Evolutionary conservation across 2,329 filamentous ascomycete species (phyloP).

Genomic region (Scopulariopsis brevicaulis): DNA sequence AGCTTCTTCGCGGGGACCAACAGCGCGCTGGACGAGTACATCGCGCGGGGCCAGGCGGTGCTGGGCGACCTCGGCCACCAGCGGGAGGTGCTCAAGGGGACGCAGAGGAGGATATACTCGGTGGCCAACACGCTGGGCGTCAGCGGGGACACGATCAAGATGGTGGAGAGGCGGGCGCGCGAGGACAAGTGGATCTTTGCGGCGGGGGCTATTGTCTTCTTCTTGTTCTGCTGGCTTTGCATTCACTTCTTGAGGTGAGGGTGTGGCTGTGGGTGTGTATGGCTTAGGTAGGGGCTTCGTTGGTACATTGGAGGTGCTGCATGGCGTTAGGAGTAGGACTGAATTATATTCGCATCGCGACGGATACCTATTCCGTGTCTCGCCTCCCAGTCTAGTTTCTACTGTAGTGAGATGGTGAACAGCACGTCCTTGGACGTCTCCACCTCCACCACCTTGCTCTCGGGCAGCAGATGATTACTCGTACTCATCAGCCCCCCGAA

Average conservation of each 20-base stretch:
- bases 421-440: constrained; percentile 53
- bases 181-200: constrained; percentile 99
- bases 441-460: constrained; percentile 49
- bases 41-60: constrained; percentile 83
- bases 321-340: background rate
- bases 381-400: constrained; percentile 8
- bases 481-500: constrained; percentile 68
- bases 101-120: constrained; percentile 80
- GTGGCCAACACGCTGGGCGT: constrained; percentile 91
- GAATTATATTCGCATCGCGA: background rate
- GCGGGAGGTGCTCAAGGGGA: constrained; percentile 88
- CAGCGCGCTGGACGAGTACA: constrained; percentile 81
- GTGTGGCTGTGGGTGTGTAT: background rate
- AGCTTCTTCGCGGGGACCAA: constrained; percentile 77
- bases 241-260: constrained; percentile 65
- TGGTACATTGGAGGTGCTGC: background rate
- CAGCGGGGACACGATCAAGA: constrained; percentile 91
- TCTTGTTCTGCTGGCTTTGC: constrained; percentile 85
- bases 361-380: background rate
- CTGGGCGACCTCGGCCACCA: constrained; percentile 81
- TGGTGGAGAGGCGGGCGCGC: constrained; percentile 82
- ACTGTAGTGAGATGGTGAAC: constrained; percentile 58
- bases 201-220: constrained; percentile 75
- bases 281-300: background rate
- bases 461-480: constrained; percentile 61